Evolutionary conservation across 139 green algal species (phyloP).

Genomic region (Tetradesmus lagerheimii): DNA sequence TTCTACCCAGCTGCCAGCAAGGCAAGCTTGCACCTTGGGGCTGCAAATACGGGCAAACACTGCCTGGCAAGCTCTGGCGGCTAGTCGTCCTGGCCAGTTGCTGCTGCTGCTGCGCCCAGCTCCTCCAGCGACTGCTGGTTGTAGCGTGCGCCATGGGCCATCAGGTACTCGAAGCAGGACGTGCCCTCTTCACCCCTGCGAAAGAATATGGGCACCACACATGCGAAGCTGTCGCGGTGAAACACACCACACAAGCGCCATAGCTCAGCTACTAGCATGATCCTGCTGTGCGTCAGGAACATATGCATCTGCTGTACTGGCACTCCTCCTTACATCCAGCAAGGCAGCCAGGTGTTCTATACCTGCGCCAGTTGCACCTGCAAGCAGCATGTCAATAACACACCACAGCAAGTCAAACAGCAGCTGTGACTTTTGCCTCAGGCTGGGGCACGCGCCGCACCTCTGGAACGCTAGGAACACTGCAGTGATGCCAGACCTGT

Average conservation of each 20-base stretch:
- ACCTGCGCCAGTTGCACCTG: no score
- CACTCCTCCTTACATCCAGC: no score
- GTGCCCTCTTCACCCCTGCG: slow-evolving; percentile 49
- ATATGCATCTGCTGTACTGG: no score
- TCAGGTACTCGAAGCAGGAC: slow-evolving; percentile 54
- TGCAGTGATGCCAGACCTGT: slow-evolving; percentile 64
- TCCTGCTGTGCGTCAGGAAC: no score
- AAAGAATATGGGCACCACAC: not conserved
- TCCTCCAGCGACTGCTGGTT: slow-evolving; percentile 46
- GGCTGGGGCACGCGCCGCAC: slow-evolving; percentile 29
- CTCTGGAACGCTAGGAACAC: slow-evolving; percentile 68
- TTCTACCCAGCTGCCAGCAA: no score
- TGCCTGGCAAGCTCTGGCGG: not conserved
- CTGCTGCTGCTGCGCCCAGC: slow-evolving; percentile 10
- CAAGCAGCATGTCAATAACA: no score
- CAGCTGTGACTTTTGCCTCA: not conserved
- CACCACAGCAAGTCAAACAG: no score
- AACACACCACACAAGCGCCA: no score
- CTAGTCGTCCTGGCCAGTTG: not conserved
- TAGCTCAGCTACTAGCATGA: no score
- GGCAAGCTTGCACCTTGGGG: no score
- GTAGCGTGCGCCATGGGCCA: slow-evolving; percentile 54
- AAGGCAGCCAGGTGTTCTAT: no score
- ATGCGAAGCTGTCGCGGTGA: not conserved
- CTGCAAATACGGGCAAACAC: no score